Evolutionary conservation across 2,329 filamentous ascomycete species (phyloP).

Genomic region (Pyrenochaeta sp.): DNA sequence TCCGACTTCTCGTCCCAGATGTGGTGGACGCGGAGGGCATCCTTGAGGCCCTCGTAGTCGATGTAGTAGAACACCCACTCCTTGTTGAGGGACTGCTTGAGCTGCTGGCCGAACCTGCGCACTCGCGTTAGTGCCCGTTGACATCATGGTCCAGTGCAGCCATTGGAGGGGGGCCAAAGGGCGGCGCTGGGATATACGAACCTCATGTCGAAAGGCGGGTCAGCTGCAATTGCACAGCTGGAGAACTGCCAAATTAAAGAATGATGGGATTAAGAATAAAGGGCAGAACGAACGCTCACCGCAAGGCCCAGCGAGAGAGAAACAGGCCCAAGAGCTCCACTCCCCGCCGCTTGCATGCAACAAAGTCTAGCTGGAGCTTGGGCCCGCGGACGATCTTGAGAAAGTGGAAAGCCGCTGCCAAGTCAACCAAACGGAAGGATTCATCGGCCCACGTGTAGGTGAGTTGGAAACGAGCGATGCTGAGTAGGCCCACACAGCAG

Average conservation of each 20-base stretch:
- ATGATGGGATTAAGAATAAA: constrained; percentile 14
- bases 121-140: constrained; percentile 36
- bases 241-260: constrained; percentile 4
- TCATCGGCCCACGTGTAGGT: constrained; percentile 25
- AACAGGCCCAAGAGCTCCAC: neutral
- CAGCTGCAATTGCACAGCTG: constrained; percentile 14
- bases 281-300: constrained; percentile 14
- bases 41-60: constrained; percentile 93
- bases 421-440: constrained; percentile 28
- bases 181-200: constrained; percentile 18
- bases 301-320: constrained; percentile 8
- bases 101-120: constrained; percentile 88
- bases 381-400: constrained; percentile 15
- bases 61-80: constrained; percentile 99
- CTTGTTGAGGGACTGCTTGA: constrained; percentile 93
- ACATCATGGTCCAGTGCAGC: constrained; percentile 26
- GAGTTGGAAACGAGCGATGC: constrained; percentile 5
- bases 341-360: constrained; percentile 12
- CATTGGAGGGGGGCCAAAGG: constrained; percentile 18
- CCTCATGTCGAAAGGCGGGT: constrained; percentile 38
- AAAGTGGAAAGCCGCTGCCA: constrained; percentile 12
- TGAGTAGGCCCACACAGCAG: constrained; percentile 9
- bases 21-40: constrained; percentile 78
- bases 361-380: constrained; percentile 21
- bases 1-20: constrained; percentile 94